Conservation (phyloP, 2,329 filamentous ascomycete species). For the Teratosphaeria pseudoeucalypti region DNA sequence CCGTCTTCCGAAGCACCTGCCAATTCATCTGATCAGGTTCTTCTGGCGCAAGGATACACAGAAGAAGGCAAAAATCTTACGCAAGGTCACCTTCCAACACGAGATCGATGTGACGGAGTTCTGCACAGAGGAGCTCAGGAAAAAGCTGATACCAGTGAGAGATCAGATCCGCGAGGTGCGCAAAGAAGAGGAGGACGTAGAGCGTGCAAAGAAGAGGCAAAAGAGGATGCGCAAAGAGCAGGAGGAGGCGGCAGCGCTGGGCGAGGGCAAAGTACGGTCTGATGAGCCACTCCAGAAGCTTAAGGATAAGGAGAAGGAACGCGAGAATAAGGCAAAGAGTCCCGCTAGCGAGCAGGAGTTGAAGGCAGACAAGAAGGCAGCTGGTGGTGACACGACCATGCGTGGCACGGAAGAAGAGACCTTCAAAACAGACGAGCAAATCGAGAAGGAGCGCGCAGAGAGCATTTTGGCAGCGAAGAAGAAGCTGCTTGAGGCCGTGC, state of each 20-base stretch:
- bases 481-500: slow-evolving; percentile 70
- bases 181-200: slow-evolving; percentile 89
- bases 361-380: slow-evolving; percentile 35
- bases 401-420: slow-evolving; percentile 63
- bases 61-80: slow-evolving; percentile 99
- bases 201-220: slow-evolving; percentile 83
- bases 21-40: slow-evolving; percentile 95
- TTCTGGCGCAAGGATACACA: slow-evolving; percentile 93
- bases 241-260: slow-evolving; percentile 35
- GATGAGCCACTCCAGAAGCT: slow-evolving; percentile 76
- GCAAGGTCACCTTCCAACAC: slow-evolving; percentile 90
- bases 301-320: slow-evolving; percentile 59
- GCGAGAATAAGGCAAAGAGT: slow-evolving; percentile 23
- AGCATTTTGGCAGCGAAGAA: slow-evolving; percentile 73
- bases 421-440: slow-evolving; percentile 89
- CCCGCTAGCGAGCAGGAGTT: slow-evolving; percentile 36
- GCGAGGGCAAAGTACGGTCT: slow-evolving; percentile 14
- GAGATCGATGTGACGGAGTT: slow-evolving; percentile 92
- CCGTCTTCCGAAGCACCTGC: slow-evolving; percentile 85
- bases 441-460: slow-evolving; percentile 73
- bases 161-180: slow-evolving; percentile 92
- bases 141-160: slow-evolving; percentile 76
- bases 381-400: slow-evolving; percentile 60
- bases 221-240: slow-evolving; percentile 56
- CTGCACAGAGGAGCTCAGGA: slow-evolving; percentile 80